Evolutionary conservation across 176 grass and related monocot species (phyloP).

Genomic region (Echinochloa phyllopogon): DNA sequence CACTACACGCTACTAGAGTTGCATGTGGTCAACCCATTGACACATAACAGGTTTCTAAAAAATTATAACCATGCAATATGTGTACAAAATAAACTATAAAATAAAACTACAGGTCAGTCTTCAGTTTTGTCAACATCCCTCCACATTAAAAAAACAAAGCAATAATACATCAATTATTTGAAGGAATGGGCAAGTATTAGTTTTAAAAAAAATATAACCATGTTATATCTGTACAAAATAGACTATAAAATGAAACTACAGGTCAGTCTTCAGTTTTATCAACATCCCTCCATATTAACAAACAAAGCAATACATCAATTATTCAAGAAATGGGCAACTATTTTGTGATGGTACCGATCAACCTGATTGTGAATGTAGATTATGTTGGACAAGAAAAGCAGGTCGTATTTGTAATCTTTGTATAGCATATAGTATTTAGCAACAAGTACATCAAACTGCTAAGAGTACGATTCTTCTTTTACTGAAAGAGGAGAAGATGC

Average conservation of each 20-base stretch:
- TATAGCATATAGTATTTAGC: not conserved
- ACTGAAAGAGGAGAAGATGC: not conserved
- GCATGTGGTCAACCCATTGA: too few species aligned
- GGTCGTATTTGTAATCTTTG: not conserved
- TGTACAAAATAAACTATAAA: not conserved
- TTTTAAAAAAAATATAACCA: not conserved
- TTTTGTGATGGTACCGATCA: not conserved
- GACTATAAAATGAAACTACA: not conserved
- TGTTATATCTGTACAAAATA: not conserved
- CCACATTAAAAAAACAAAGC: not conserved
- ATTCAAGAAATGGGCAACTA: not conserved
- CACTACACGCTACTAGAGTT: not conserved
- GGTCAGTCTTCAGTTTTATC: too few species aligned
- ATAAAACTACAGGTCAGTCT: not conserved
- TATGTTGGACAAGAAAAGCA: not conserved
- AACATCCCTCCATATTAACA: not conserved
- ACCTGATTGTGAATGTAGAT: not conserved
- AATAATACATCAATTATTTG: not conserved
- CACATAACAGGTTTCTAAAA: not conserved
- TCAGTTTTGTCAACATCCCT: not conserved
- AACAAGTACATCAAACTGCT: constrained; percentile 16
- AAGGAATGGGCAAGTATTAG: not conserved
- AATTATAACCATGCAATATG: not conserved
- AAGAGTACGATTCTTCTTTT: not conserved
- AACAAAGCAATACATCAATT: constrained; percentile 2